A percentile compares a stretch with the other conserved stretches of the same genome.
Evolutionary conservation across 108 stramenopile genomes (phyloP).

Genomic region (Chaetoceros tenuissimus): DNA sequence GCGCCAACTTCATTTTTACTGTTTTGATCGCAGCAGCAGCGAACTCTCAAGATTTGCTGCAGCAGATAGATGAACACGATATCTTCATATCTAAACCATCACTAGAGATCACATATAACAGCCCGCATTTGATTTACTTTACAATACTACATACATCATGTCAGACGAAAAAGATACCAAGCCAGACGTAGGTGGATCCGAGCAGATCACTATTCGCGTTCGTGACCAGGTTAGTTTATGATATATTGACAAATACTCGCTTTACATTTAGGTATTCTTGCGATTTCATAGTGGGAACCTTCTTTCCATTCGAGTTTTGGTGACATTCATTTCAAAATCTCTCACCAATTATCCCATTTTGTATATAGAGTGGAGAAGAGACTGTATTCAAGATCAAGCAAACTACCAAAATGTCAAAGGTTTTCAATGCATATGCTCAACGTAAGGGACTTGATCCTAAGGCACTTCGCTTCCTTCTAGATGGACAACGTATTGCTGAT

Average conservation of each 20-base stretch:
- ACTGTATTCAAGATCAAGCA: constrained; percentile 97
- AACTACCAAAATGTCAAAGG: constrained; percentile 92
- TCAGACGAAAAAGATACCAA: constrained; percentile 21
- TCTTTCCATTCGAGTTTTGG: not conserved
- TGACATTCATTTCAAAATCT: not conserved
- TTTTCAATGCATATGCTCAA: constrained; percentile 81
- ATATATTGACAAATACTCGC: not conserved
- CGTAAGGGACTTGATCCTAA: constrained; percentile 75
- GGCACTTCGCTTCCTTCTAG: constrained; percentile 86
- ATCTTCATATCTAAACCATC: too few species aligned
- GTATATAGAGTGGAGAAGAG: constrained; percentile 83
- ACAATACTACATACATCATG: too few species aligned
- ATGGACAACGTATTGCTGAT: constrained; percentile 83
- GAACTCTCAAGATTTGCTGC: too few species aligned
- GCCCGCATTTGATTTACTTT: too few species aligned
- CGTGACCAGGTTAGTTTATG: constrained; percentile 18
- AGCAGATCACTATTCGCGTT: constrained; percentile 35
- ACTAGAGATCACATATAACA: too few species aligned
- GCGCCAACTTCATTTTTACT: too few species aligned
- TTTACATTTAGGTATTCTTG: not conserved
- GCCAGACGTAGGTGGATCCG: constrained; percentile 16
- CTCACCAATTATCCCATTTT: constrained; percentile 2
- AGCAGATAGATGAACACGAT: too few species aligned
- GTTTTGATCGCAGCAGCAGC: too few species aligned
- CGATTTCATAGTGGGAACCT: not conserved